Evolutionary conservation across 2,329 filamentous ascomycete species (phyloP), one percentile per base, ranked within the genome.

Genomic region (Cladobotryum mycophilum): DNA sequence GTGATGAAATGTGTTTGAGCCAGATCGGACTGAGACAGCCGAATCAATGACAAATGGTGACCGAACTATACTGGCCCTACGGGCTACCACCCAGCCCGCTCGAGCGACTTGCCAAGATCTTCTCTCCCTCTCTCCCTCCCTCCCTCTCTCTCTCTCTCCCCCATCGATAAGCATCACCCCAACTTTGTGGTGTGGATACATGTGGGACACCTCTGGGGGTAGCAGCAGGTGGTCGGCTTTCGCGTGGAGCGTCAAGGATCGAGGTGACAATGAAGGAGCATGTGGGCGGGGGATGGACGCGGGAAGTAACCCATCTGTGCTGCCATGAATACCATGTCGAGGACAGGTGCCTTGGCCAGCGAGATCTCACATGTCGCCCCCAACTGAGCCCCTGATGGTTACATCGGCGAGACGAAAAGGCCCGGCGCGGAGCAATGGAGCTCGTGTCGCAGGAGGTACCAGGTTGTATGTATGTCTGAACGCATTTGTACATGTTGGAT

Each of bases 241-340:
- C 49, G 49, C 47, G 49, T 48, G 43, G 52, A 25, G 47, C 41
- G 45, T 41, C 51, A 46, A 38, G 51, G 47, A 50, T 50, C 15
- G 17, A 22, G 30, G 42, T 30, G 42, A 58, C 53, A 54, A 55
- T 41, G 46, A 53, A 55, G 43, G 47, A 50, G 49, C 47, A 52
- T 51, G 35, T 45, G 44, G 42, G 56, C 52, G 52, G 54, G 56
- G 48, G 44, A 34, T 44, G 38, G 49, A 51, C 38, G 25, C 58
- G 58, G 58, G 56, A 60, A 58, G 58, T 60, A 59, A 58, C 55
- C 57, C 56, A 53, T 54, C 45, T 50, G 36, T 51, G 44, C 45
- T 41, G 45, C 49, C 52, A 34, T 48, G 51, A 38, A 42, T 44
- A 55, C 41, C 41, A 46, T 42, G 42, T 51, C 43, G 52, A 55